phyloP scores from a whole-genome alignment of 2,329 filamentous ascomycete species.

The Neophaeococcomyces aloes region DNA sequence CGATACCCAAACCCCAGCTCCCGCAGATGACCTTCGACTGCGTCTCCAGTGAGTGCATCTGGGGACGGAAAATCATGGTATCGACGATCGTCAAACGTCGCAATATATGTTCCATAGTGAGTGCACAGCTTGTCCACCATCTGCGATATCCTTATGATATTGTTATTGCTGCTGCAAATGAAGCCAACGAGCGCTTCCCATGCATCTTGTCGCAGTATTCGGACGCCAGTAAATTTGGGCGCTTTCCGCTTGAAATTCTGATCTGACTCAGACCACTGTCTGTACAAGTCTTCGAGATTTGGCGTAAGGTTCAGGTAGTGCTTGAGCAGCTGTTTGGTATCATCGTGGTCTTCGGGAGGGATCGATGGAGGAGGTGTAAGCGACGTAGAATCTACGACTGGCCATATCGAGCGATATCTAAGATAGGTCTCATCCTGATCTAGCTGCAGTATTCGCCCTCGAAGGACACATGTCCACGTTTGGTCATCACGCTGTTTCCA shows the following conservation, averaged over 20 bases:
- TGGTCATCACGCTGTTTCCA: constrained; percentile 73
- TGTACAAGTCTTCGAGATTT: constrained; percentile 66
- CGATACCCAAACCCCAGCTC: constrained; percentile 87
- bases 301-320: constrained; percentile 80
- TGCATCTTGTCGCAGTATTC: constrained; percentile 85
- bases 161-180: constrained; percentile 98
- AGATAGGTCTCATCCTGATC: constrained; percentile 70
- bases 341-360: constrained; percentile 30
- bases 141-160: constrained; percentile 86
- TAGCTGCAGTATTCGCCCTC: constrained; percentile 73
- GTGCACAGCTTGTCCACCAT: constrained; percentile 90
- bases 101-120: constrained; percentile 72
- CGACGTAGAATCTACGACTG: constrained; percentile 25
- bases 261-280: constrained; percentile 77
- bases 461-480: constrained; percentile 83
- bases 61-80: constrained; percentile 85
- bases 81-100: constrained; percentile 54
- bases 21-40: constrained; percentile 71
- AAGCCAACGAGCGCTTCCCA: constrained; percentile 93
- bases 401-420: constrained; percentile 64
- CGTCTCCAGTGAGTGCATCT: constrained; percentile 56
- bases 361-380: constrained; percentile 30
- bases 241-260: constrained; percentile 82
- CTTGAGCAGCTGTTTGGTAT: constrained; percentile 58
- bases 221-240: constrained; percentile 75